Conservation (phyloP, 768 basidiomycete species). For the Boletus rex-veris region DNA sequence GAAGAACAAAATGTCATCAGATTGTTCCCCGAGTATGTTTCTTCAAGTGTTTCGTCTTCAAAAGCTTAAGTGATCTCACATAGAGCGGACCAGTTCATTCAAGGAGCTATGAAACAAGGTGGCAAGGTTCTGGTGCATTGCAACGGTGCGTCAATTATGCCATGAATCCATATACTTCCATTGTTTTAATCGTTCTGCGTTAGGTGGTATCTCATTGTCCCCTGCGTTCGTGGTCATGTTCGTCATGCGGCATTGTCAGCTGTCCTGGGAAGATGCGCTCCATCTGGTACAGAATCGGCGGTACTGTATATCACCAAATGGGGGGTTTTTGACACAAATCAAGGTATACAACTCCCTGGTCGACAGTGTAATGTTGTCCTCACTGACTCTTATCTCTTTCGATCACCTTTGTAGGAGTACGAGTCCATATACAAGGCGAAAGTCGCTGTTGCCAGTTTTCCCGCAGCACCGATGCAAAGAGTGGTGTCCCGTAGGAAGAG, state of each 20-base stretch:
- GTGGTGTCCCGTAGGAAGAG: conserved; percentile 61
- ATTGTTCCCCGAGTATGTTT: conserved; percentile 74
- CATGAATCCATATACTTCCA: background rate
- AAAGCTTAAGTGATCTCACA: background rate
- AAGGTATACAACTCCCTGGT: conserved; percentile 49
- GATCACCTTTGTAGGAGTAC: conserved; percentile 60
- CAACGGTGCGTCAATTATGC: conserved; percentile 54
- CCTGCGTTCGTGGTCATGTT: conserved; percentile 92
- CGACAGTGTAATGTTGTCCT: background rate
- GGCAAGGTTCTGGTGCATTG: conserved; percentile 87
- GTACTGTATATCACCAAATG: conserved; percentile 92
- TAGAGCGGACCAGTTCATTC: conserved; percentile 78
- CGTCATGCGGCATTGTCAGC: conserved; percentile 79
- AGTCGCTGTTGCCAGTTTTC: conserved; percentile 61
- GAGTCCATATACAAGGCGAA: conserved; percentile 87
- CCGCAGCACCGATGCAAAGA: conserved; percentile 39
- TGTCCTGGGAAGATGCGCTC: conserved; percentile 86
- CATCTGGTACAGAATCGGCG: conserved; percentile 86
- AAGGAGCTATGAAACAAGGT: conserved; percentile 50
- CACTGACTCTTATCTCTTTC: conserved; percentile 1
- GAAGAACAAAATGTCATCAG: conserved; percentile 95
- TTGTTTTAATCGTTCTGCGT: background rate
- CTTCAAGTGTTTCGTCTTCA: background rate
- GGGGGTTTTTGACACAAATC: conserved; percentile 88
- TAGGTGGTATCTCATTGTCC: conserved; percentile 84